phyloP scores from a whole-genome alignment of 495 filamentous ascomycete species.

The Pseudevernia furfuracea region DNA sequence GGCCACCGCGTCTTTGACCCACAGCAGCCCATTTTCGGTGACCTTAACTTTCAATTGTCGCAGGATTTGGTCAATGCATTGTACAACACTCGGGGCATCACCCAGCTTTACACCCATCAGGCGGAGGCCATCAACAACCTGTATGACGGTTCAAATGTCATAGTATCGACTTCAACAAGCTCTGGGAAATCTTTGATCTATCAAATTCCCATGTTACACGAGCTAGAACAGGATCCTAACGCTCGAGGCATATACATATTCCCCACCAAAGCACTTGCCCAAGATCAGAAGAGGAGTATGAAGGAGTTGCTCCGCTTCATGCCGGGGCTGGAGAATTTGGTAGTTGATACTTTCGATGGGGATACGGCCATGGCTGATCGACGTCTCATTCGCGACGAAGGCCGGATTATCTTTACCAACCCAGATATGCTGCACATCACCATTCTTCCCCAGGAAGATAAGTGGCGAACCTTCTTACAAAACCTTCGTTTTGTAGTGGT shows the following conservation, averaged over 20 bases:
- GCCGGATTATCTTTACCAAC: constrained; percentile 93
- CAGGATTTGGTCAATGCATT: constrained; percentile 90
- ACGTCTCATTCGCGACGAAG: constrained; percentile 77
- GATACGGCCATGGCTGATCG: constrained; percentile 80
- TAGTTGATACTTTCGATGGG: constrained; percentile 93
- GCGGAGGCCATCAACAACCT: constrained; percentile 90
- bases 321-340: constrained; percentile 59
- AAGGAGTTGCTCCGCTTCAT: constrained; percentile 77
- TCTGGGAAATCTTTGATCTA: constrained; percentile 97
- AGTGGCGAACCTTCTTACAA: constrained; percentile 81
- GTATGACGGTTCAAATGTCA: constrained; percentile 75
- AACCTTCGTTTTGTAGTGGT: constrained; percentile 87
- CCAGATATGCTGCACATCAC: constrained; percentile 97
- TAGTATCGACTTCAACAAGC: constrained; percentile 89
- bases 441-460: constrained; percentile 83
- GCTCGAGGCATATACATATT: constrained; percentile 96
- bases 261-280: constrained; percentile 92
- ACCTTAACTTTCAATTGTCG: constrained; percentile 77
- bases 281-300: constrained; percentile 87
- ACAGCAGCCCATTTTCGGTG: constrained; percentile 73
- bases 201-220: constrained; percentile 86
- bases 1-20: constrained; percentile 90
- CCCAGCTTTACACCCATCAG: constrained; percentile 87
- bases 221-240: constrained; percentile 66
- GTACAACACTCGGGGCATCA: constrained; percentile 82